Conservation (phyloP, 768 basidiomycete species). For the Mycena vulgaris region DNA sequence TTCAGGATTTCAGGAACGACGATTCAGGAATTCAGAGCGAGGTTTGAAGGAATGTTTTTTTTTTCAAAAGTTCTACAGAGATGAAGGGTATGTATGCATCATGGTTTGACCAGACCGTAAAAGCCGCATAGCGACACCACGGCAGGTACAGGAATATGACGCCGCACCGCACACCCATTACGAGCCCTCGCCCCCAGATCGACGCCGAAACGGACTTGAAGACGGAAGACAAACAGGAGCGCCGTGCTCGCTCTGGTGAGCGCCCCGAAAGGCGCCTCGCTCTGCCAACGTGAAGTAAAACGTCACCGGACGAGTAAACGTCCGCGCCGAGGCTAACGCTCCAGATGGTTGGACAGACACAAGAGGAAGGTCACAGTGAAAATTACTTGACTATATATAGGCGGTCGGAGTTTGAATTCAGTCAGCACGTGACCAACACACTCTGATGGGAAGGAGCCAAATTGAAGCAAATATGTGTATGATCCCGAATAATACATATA, state of each 20-base stretch:
- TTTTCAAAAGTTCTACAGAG: too few relatives aligned
- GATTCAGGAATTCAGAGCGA: too few relatives aligned
- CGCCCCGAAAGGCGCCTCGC: constrained; percentile 29
- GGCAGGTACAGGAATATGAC: constrained; percentile 90
- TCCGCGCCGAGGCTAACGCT: constrained; percentile 33
- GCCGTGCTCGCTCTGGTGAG: constrained; percentile 31
- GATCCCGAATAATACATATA: too few relatives aligned
- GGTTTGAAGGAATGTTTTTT: too few relatives aligned
- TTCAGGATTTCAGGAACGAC: too few relatives aligned
- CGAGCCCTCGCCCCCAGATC: constrained; percentile 12
- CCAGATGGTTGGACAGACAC: constrained; percentile 34
- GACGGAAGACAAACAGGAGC: neutral
- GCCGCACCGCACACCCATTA: constrained; percentile 54
- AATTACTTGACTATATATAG: too few relatives aligned
- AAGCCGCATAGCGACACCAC: constrained; percentile 86
- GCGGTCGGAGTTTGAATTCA: neutral
- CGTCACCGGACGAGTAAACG: constrained; percentile 32
- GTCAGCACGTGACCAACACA: neutral
- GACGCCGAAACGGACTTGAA: constrained; percentile 34
- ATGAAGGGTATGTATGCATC: constrained; percentile 82
- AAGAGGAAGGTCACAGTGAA: neutral
- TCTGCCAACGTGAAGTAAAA: constrained; percentile 33
- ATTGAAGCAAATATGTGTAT: too few relatives aligned
- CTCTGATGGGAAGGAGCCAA: too few relatives aligned
- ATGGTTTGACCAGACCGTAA: constrained; percentile 91